A percentile compares a stretch with the other conserved stretches of the same genome.
phyloP scores from a whole-genome alignment of 495 filamentous ascomycete genomes.

The Penicillium nucicola region DNA sequence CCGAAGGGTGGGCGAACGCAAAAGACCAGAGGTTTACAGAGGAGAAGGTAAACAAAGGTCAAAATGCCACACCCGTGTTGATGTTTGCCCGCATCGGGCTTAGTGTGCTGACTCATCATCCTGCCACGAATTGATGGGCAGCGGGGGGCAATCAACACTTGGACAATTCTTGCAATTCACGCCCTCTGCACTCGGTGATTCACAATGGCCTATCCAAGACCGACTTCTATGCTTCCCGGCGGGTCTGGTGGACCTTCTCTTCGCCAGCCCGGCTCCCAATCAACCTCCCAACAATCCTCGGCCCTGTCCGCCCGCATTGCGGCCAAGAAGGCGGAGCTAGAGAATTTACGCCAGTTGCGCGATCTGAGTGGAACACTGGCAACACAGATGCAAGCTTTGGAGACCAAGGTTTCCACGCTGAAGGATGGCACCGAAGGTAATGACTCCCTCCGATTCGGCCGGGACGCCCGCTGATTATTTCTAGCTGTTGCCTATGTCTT shows the following conservation, averaged over 20 bases:
- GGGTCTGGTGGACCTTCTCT: conserved; percentile 26
- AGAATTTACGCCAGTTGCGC: conserved; percentile 80
- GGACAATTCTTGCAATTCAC: too few species aligned
- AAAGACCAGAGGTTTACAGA: not conserved
- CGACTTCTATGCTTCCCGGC: conserved; percentile 36
- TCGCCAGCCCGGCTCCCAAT: conserved; percentile 37
- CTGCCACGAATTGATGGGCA: not conserved
- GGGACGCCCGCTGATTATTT: not conserved
- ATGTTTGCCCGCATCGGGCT: conserved; percentile 35
- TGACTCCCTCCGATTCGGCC: not conserved
- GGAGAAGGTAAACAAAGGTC: conserved; percentile 16
- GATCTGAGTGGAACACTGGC: conserved; percentile 86
- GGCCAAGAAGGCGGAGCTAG: conserved; percentile 90
- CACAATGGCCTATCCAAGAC: conserved; percentile 59
- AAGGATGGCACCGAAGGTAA: conserved; percentile 91
- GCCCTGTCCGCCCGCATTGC: conserved; percentile 81
- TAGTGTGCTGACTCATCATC: conserved; percentile 27
- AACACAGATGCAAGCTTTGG: conserved; percentile 84
- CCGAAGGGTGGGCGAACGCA: not conserved
- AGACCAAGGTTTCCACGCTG: conserved; percentile 82
- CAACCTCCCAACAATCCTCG: conserved; percentile 65
- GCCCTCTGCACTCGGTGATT: too few species aligned
- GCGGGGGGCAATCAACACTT: not conserved
- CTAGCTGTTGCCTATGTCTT: conserved; percentile 87
- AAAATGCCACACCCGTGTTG: conserved; percentile 31